Conservation (phyloP, 495 filamentous ascomycete species). For the Xylaria curta region DNA sequence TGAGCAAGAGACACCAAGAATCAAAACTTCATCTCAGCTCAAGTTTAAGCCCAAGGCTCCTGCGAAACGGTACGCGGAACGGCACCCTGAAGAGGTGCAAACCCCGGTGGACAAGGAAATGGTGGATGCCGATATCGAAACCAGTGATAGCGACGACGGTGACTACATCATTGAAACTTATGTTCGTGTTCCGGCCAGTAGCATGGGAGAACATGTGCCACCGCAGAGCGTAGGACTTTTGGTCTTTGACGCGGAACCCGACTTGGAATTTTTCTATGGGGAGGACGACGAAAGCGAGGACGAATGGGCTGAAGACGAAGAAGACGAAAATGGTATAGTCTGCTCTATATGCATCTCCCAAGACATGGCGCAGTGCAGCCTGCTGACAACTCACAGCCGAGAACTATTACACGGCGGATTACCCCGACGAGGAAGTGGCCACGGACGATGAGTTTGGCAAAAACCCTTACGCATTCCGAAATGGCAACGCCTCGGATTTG, state of each 20-base stretch:
- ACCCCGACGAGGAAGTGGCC: conserved; percentile 63
- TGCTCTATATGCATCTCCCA: neutral
- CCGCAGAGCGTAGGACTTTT: conserved; percentile 54
- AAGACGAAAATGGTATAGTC: conserved; percentile 60
- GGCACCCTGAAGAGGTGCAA: conserved; percentile 49
- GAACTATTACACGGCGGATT: conserved; percentile 61
- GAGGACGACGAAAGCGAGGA: conserved; percentile 52
- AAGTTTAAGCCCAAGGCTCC: conserved; percentile 56
- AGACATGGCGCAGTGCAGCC: neutral
- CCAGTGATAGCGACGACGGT: conserved; percentile 49
- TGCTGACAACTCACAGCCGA: conserved; percentile 50
- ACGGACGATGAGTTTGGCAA: conserved; percentile 58
- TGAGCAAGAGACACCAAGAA: conserved; percentile 22
- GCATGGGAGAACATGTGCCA: conserved; percentile 47
- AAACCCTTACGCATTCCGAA: conserved; percentile 53
- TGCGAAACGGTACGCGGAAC: conserved; percentile 53
- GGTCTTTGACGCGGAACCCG: conserved; percentile 58
- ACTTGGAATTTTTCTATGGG: conserved; percentile 60
- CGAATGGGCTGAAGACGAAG: conserved; percentile 58
- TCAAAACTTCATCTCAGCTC: conserved; percentile 22
- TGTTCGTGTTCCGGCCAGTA: conserved; percentile 56
- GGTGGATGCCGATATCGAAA: conserved; percentile 39
- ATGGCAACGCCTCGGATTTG: conserved; percentile 51
- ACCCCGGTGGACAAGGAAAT: conserved; percentile 34
- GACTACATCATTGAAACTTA: conserved; percentile 63